Base-by-base conservation (phyloP, 2,329 filamentous ascomycete genomes). In the Lachnellula arida region DNA sequence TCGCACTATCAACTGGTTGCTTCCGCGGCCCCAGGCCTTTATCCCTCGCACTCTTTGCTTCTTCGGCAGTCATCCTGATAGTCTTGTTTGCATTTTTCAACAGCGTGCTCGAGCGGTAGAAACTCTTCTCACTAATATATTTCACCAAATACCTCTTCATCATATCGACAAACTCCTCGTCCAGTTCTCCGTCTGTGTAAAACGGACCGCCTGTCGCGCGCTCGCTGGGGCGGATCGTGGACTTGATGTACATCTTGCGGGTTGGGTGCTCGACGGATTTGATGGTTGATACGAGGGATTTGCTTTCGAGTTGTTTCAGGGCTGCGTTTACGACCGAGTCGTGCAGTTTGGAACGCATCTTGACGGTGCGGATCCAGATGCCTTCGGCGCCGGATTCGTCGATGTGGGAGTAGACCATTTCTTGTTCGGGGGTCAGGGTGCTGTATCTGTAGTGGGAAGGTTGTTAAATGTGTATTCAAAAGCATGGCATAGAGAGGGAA, bases 161-260 rank as follows among this genome's bases (percentile, higher is more conserved):
- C 43, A 84, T 84, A 55, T 89, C 85, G 65, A 97, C 92, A 70
- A 99, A 90, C 56, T 88, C 88, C 61, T 89, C 86, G 72, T 99
- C 94, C 12, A 97, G 81, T 62, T 92, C 88, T 51, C 91, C 89
- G 60, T 96, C 91, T 7, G 89, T 92, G 71, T 94, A 97, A 90
- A 93, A 99, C 8, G 91, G 88, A 1, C 94, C 94, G 48, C 94
- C 94, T 0, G 91, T 96, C 47, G 95, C 89, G 59, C 94, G 88
- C 60, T 97, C 92, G 53, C 87, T 90, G 0, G 94, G 93, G 11
- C 85, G 84, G 58, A 99, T 81, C 60, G 87, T 86, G 53, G 87
- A 84, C 68, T 96, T 86, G 80, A 99, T 96, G 78, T 94, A 99
- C 81, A 96, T 96, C 75, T 96, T 96, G 70, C 94, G 88, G 63